Evolutionary conservation across 176 grass and related monocot genomes (phyloP).

Genomic region (Carex kokanica): DNA sequence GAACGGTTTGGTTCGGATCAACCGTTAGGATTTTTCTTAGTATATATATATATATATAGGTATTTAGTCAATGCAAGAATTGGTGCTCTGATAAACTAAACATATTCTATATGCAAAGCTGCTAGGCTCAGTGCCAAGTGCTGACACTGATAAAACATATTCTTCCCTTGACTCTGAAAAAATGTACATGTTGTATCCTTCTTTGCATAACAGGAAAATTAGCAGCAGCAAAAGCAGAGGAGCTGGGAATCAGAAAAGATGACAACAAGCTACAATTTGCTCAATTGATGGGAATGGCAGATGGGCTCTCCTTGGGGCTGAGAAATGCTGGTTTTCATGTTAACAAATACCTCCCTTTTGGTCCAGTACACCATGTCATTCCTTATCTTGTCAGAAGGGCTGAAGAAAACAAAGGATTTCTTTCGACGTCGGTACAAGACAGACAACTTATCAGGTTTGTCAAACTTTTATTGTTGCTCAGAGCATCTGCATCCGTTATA

Average conservation of each 20-base stretch:
- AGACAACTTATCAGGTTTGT: conserved; percentile 64
- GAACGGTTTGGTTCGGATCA: too few relatives aligned
- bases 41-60: too few relatives aligned
- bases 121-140: not conserved
- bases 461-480: not conserved
- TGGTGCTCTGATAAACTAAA: not conserved
- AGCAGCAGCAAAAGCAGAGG: conserved; percentile 54
- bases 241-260: conserved; percentile 50
- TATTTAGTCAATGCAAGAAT: too few relatives aligned
- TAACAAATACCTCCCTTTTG: conserved; percentile 90
- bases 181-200: not conserved
- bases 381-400: conserved; percentile 90
- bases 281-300: conserved; percentile 96
- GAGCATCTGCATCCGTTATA: too few relatives aligned
- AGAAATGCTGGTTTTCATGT: conserved; percentile 85
- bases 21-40: too few relatives aligned
- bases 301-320: conserved; percentile 68
- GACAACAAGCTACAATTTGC: conserved; percentile 77
- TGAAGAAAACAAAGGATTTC: conserved; percentile 86
- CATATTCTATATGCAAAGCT: not conserved
- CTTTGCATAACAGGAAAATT: conserved; percentile 32
- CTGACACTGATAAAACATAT: too few relatives aligned
- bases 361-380: conserved; percentile 87
- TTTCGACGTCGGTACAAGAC: conserved; percentile 62
- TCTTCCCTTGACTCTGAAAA: not conserved